phyloP scores from a whole-genome alignment of 2,329 filamentous ascomycete species.

The Lachnellula hyalina region DNA sequence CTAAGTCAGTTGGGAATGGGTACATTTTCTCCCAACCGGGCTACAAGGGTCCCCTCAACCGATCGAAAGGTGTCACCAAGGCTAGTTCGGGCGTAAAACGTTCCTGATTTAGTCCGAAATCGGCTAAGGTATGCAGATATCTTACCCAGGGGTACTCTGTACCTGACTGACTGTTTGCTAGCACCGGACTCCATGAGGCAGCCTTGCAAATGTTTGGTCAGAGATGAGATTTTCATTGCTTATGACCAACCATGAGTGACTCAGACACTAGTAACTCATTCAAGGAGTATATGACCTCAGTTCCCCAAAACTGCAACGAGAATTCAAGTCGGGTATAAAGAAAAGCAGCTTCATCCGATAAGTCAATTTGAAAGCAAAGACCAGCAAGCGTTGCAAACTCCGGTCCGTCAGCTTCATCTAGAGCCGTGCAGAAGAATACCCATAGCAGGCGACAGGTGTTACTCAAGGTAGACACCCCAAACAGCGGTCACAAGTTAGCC shows the following conservation, averaged over 20 bases:
- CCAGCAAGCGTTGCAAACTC: not conserved
- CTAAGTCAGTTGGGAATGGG: not conserved
- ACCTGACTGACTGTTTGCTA: not conserved
- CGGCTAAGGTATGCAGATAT: not conserved
- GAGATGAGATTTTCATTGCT: no score
- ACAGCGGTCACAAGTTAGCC: not conserved
- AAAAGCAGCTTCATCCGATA: not conserved
- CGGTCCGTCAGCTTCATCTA: not conserved
- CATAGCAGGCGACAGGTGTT: not conserved
- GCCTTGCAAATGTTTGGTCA: no score
- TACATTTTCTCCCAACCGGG: not conserved
- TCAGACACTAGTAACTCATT: not conserved
- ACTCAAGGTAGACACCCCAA: not conserved
- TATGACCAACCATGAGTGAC: not conserved
- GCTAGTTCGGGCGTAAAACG: not conserved
- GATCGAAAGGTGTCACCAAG: not conserved
- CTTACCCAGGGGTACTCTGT: not conserved
- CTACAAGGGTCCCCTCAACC: not conserved
- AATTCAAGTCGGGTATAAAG: not conserved
- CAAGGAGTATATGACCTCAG: not conserved
- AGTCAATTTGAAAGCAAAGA: not conserved
- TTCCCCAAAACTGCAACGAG: not conserved
- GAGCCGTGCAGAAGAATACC: not conserved
- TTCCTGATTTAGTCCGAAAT: not conserved
- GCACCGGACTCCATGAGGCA: no score